Evolutionary conservation across 2,329 filamentous ascomycete genomes (phyloP), one percentile per base, ranked within the genome.

Genomic region (Exophiala spinifera): DNA sequence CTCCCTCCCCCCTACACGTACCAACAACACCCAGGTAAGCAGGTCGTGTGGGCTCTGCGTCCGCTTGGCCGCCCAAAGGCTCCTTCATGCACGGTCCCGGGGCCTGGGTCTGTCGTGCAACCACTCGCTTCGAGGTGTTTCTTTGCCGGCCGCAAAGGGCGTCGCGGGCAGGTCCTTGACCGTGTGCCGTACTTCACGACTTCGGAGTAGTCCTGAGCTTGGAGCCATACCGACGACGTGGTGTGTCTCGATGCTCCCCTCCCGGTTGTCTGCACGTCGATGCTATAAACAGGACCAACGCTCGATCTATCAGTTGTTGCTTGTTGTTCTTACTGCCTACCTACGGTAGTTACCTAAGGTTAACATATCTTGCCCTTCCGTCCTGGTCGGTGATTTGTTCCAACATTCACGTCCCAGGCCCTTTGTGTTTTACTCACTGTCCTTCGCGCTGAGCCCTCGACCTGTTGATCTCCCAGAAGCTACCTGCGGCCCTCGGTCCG

Each of bases 161-260:
- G 13, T 33, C 25, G 34, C n/a, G 46, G 36, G 50, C 50, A 56
- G 53, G 53, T n/a, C n/a, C n/a, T n/a, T n/a, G n/a, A n/a, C n/a
- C n/a, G n/a, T n/a, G n/a, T 53, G 51, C 46, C 20, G n/a, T 31
- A 31, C 37, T 49, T 31, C 15, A 20, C 14, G 20, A 44, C 37
- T 37, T 46, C 46, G 49, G 28, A 31, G 8, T 31, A n/a, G n/a
- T n/a, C n/a, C n/a, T 31, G 7, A 10, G 28, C 28, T 42, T 25
- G 21, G 15, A 14, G 19, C 25, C 19, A 15, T 23, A 44, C 37
- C 37, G 15, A 28, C 37, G 25, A 37, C 23, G 21, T 34, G n/a
- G 13, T 47, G n/a, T n/a, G n/a, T n/a, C n/a, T n/a, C n/a, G n/a
- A n/a, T n/a, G n/a, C n/a, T n/a, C n/a, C n/a, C 17, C 21, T 19